Percentiles rank a stretch among this genome's conserved stretches.
Evolutionary conservation across 2,329 filamentous ascomycete species (phyloP).

Genomic region (Fusarium coffeatum): DNA sequence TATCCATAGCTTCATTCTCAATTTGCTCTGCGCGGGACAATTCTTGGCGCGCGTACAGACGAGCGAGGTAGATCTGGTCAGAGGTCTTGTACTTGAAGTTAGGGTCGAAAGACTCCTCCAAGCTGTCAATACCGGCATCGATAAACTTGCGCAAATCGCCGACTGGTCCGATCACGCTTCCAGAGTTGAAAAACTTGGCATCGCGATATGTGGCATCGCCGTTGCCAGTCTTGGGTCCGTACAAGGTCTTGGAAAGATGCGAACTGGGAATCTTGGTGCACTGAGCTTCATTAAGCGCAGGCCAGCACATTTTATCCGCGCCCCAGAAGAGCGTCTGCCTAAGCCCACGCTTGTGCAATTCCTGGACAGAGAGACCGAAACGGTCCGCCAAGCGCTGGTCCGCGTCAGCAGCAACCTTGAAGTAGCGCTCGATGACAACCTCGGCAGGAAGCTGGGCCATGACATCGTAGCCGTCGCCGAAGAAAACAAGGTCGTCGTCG

Average conservation of each 20-base stretch:
- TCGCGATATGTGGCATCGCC: conserved; percentile 49
- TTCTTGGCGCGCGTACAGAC: conserved; percentile 58
- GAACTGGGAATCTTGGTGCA: conserved; percentile 57
- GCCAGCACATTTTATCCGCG: conserved; percentile 54
- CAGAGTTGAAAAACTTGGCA: conserved; percentile 59
- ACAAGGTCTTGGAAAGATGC: conserved; percentile 48
- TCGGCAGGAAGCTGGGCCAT: conserved; percentile 74
- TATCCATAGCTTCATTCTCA: conserved; percentile 21
- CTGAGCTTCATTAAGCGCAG: conserved; percentile 46
- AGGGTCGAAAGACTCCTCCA: conserved; percentile 51
- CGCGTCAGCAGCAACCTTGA: conserved; percentile 62
- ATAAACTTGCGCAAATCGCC: conserved; percentile 47
- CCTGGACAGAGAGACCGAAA: conserved; percentile 57
- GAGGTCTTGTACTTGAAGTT: conserved; percentile 48
- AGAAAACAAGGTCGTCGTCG: conserved; percentile 70
- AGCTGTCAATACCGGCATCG: conserved; percentile 44
- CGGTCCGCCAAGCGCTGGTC: conserved; percentile 63
- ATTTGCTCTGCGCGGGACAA: conserved; percentile 52
- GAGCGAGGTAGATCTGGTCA: conserved; percentile 53
- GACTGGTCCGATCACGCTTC: conserved; percentile 58
- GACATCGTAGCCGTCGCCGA: conserved; percentile 72
- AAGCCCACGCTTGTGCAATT: conserved; percentile 48
- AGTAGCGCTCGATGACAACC: conserved; percentile 71
- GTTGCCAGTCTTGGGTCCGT: conserved; percentile 52
- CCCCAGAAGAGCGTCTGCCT: conserved; percentile 58